Percentiles rank a stretch among this genome's conserved stretches.
phyloP scores from a whole-genome alignment of 768 basidiomycete species.

The Lactarius sanguifluus region DNA sequence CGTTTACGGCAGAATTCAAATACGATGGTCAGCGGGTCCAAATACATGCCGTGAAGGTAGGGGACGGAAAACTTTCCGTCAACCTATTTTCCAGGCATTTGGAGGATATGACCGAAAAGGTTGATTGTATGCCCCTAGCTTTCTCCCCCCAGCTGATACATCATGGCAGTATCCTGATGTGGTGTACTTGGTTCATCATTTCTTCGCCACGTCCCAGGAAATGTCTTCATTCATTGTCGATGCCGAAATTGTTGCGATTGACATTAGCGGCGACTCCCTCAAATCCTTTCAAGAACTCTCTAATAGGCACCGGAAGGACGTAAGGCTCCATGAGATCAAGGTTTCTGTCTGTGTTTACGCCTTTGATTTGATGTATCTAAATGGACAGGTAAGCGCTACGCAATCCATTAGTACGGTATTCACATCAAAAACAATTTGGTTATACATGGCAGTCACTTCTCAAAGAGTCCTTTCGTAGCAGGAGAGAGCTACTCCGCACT shows the following conservation, averaged over 20 bases:
- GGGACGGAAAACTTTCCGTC: slow-evolving; percentile 41
- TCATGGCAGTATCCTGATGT: slow-evolving; percentile 77
- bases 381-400: slow-evolving; percentile 61
- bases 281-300: slow-evolving; percentile 87
- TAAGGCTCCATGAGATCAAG: slow-evolving; percentile 68
- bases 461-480: slow-evolving; percentile 63
- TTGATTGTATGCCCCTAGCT: slow-evolving; percentile 32
- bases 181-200: slow-evolving; percentile 50
- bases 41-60: slow-evolving; percentile 54
- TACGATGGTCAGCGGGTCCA: slow-evolving; percentile 88
- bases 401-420: slow-evolving; percentile 14
- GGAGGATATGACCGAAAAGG: slow-evolving; percentile 91
- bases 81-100: slow-evolving; percentile 86
- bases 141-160: slow-evolving; percentile 21
- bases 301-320: slow-evolving; percentile 81
- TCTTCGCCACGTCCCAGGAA: slow-evolving; percentile 46
- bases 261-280: slow-evolving; percentile 58
- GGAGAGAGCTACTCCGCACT: slow-evolving; percentile 62
- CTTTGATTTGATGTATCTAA: slow-evolving; percentile 87
- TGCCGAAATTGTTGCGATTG: slow-evolving; percentile 85
- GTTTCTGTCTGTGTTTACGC: slow-evolving; percentile 81
- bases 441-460: slow-evolving; percentile 57
- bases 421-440: slow-evolving; percentile 18
- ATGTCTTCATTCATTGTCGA: slow-evolving; percentile 73
- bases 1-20: slow-evolving; percentile 87